Evolutionary conservation across 2,329 filamentous ascomycete species (phyloP).

Genomic region (Epicoccum nigrum): DNA sequence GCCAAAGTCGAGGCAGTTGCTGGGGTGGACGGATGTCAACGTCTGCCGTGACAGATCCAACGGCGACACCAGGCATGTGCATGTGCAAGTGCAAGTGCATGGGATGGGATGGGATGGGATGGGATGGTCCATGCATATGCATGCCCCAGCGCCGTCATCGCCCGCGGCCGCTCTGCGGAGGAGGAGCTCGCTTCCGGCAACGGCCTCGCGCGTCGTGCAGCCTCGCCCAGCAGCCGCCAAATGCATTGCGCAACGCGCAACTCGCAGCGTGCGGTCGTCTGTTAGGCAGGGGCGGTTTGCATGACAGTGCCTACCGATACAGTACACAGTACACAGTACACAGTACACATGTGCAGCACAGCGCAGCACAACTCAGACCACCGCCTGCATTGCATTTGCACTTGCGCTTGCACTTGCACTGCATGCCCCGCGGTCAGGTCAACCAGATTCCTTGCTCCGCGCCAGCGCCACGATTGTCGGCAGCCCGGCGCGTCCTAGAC

Average conservation of each 20-base stretch:
- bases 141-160: not conserved
- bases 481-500: constrained; percentile 2
- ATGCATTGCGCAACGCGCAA: not conserved
- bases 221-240: not conserved
- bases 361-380: too few species aligned
- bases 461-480: not conserved
- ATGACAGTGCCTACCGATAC: too few species aligned
- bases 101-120: too few species aligned
- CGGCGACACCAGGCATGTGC: constrained; percentile 4
- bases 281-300: too few species aligned
- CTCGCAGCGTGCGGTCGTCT: too few species aligned
- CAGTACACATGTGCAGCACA: not conserved
- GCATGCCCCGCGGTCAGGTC: not conserved
- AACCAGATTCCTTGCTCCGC: not conserved
- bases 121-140: constrained; percentile 1
- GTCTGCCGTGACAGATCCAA: constrained; percentile 3
- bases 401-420: not conserved
- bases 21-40: not conserved
- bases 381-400: too few species aligned
- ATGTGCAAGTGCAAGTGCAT: not conserved
- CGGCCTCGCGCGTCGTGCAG: not conserved
- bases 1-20: not conserved
- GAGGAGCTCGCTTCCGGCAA: constrained; percentile 3
- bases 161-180: not conserved
- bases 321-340: too few species aligned